phyloP scores from a whole-genome alignment of 163 green algal species.

The Prototheca cutis region DNA sequence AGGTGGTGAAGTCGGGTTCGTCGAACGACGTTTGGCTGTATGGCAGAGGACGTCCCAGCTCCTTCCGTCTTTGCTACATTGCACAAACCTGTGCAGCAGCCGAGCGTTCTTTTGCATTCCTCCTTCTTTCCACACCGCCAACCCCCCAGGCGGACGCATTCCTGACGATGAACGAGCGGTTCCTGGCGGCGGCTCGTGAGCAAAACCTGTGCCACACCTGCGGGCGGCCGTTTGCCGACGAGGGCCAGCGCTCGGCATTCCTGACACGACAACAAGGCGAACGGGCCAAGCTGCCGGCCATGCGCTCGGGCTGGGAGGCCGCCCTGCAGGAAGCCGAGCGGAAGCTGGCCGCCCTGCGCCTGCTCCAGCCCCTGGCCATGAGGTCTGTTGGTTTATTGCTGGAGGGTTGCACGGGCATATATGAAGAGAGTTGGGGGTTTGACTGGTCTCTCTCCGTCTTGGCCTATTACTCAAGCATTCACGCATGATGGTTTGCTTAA shows the following conservation, averaged over 20 bases:
- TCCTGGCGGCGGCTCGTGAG: slow-evolving; percentile 7
- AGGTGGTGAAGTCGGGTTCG: too few relatives aligned
- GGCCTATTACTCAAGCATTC: too few relatives aligned
- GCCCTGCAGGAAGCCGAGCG: background rate
- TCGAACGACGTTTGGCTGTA: too few relatives aligned
- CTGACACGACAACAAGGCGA: slow-evolving; percentile 6
- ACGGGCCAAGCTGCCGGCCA: background rate
- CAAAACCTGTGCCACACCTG: slow-evolving; percentile 28
- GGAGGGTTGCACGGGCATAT: too few relatives aligned
- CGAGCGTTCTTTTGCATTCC: too few relatives aligned
- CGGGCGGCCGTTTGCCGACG: slow-evolving; percentile 12
- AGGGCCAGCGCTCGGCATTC: slow-evolving; percentile 14
- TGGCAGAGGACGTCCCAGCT: too few relatives aligned
- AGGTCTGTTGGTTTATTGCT: too few relatives aligned
- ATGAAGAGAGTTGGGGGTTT: too few relatives aligned
- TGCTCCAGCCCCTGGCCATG: slow-evolving; percentile 20
- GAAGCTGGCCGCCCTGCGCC: slow-evolving; percentile 11
- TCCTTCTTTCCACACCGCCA: background rate
- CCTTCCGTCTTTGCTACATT: too few relatives aligned
- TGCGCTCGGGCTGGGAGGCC: background rate
- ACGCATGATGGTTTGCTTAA: too few relatives aligned
- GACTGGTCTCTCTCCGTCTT: too few relatives aligned
- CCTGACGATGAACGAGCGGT: slow-evolving; percentile 1
- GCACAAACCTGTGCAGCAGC: too few relatives aligned
- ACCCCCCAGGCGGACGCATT: slow-evolving; percentile 1